phyloP scores from a whole-genome alignment of 2,329 filamentous ascomycete genomes.

The Botryotinia convoluta region DNA sequence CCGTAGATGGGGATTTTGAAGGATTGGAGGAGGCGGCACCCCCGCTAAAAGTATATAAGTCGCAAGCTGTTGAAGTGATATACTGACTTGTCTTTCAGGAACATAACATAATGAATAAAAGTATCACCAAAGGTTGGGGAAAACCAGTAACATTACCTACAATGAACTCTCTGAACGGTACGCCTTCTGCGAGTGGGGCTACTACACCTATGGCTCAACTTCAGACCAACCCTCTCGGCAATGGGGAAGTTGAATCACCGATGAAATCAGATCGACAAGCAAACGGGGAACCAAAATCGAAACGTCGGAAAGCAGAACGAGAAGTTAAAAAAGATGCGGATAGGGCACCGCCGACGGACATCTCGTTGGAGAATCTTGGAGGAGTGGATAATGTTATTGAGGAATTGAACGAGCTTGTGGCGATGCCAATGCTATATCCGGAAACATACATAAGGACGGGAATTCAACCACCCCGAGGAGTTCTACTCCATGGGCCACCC shows the following conservation, averaged over 20 bases:
- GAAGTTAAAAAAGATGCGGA: constrained; percentile 53
- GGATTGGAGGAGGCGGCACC: constrained; percentile 42
- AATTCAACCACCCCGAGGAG: constrained; percentile 68
- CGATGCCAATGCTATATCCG: constrained; percentile 68
- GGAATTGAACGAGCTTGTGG: constrained; percentile 67
- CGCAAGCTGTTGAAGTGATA: too few relatives aligned
- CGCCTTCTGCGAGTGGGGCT: constrained; percentile 25
- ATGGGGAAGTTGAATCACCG: constrained; percentile 29
- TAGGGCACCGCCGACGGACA: constrained; percentile 62
- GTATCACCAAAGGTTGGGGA: constrained; percentile 59
- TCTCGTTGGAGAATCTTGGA: constrained; percentile 70
- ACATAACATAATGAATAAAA: constrained; percentile 64
- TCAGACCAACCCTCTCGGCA: constrained; percentile 27
- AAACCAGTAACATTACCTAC: constrained; percentile 37
- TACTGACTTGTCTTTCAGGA: constrained; percentile 40
- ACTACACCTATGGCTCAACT: constrained; percentile 29
- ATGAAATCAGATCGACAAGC: constrained; percentile 50
- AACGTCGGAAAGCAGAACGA: constrained; percentile 57
- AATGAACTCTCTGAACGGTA: constrained; percentile 29
- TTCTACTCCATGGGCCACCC: constrained; percentile 78
- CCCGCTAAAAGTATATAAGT: constrained; percentile 34
- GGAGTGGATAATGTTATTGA: constrained; percentile 71
- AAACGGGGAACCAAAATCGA: constrained; percentile 65
- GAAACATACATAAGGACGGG: constrained; percentile 63
- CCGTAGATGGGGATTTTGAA: constrained; percentile 50